Percentiles rank a stretch among this genome's conserved stretches.
Conservation (phyloP, 2,329 filamentous ascomycete genomes). For the Amphichorda felina region DNA sequence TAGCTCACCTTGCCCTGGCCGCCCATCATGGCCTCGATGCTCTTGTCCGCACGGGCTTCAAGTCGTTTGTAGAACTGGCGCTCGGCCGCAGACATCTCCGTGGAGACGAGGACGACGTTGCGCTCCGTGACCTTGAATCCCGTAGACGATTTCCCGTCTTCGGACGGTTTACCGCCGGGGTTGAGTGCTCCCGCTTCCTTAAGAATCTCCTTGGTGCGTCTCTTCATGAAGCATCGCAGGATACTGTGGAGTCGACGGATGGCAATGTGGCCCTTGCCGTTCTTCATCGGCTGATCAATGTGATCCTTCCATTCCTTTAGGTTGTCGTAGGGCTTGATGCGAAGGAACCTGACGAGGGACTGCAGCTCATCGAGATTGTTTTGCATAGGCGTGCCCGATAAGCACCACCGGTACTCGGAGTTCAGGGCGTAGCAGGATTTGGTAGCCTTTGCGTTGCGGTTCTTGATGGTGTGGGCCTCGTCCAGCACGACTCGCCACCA, state of each 20-base stretch:
- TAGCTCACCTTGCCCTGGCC: constrained; percentile 63
- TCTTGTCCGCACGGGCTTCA: constrained; percentile 73
- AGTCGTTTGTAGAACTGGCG: constrained; percentile 76
- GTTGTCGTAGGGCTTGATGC: constrained; percentile 84
- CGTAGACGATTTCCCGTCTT: constrained; percentile 39
- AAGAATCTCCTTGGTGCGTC: constrained; percentile 94
- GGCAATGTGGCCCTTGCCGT: constrained; percentile 77
- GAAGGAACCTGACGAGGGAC: constrained; percentile 82
- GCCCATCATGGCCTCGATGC: constrained; percentile 80
- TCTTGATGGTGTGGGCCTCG: constrained; percentile 97
- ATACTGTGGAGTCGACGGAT: constrained; percentile 78
- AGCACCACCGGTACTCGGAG: constrained; percentile 86
- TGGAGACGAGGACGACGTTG: constrained; percentile 70
- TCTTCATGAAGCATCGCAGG: constrained; percentile 92
- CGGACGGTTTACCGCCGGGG: constrained; percentile 53
- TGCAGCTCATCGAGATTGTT: constrained; percentile 97
- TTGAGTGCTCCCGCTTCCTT: constrained; percentile 76
- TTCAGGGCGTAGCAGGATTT: constrained; percentile 80
- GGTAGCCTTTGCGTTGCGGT: constrained; percentile 89
- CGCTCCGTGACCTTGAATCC: constrained; percentile 88
- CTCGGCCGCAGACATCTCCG: constrained; percentile 70
- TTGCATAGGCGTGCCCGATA: constrained; percentile 95
- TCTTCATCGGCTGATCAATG: constrained; percentile 83
- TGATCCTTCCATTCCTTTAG: constrained; percentile 80
- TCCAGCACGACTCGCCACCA: constrained; percentile 96